Conservation (phyloP, 2,329 filamentous ascomycete species). For the Aspergillus melleus region DNA sequence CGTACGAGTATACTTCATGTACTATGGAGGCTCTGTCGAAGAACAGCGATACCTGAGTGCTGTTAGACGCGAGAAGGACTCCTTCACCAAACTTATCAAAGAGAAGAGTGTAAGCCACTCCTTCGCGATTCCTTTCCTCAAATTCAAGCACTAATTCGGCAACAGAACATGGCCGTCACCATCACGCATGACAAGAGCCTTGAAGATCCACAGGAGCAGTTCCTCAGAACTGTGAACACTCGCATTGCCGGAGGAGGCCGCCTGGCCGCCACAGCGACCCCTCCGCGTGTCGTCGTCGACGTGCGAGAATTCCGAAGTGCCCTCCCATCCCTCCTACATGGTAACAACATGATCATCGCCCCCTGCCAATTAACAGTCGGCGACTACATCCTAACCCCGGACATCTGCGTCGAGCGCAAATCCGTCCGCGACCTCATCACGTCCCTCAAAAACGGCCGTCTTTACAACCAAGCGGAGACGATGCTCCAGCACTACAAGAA, state of each 20-base stretch:
- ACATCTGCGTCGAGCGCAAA: conserved; percentile 93
- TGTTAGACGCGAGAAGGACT: conserved; percentile 92
- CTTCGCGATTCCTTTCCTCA: not conserved
- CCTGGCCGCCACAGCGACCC: conserved; percentile 77
- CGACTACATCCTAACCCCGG: conserved; percentile 90
- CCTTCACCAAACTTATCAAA: conserved; percentile 91
- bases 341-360: conserved; percentile 80
- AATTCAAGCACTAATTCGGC: conserved; percentile 14
- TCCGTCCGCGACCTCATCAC: conserved; percentile 87
- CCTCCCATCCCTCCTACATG: conserved; percentile 86
- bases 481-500: conserved; percentile 93
- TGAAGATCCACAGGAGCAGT: conserved; percentile 84
- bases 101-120: conserved; percentile 69
- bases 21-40: conserved; percentile 91
- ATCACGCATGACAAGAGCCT: conserved; percentile 71
- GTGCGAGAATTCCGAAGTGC: conserved; percentile 95
- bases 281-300: conserved; percentile 89
- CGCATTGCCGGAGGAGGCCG: conserved; percentile 91
- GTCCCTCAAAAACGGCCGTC: conserved; percentile 85
- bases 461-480: conserved; percentile 88
- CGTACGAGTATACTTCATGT: conserved; percentile 93
- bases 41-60: conserved; percentile 89
- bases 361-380: conserved; percentile 96
- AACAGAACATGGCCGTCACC: conserved; percentile 77
- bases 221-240: conserved; percentile 93